These are phyloP conservation scores for Earliella scabrosa DNA, from an alignment of 1,284 basidiomycete species.

Conservation along the genomic window DNA sequence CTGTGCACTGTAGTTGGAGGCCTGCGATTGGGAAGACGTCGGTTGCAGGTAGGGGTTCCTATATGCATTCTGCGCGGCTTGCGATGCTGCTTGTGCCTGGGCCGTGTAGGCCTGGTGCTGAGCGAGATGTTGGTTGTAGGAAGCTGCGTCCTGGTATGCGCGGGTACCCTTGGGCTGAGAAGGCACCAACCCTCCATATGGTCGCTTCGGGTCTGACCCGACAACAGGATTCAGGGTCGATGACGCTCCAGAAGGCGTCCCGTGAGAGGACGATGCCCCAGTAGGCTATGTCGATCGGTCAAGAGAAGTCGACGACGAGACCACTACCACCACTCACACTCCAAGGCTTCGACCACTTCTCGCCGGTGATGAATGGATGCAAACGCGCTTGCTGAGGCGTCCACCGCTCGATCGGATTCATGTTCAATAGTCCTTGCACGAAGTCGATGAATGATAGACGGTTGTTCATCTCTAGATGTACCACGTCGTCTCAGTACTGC, in stretches of 20 bases:
- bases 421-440: slow-evolving; percentile 90
- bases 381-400: slow-evolving; percentile 94
- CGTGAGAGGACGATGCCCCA: slow-evolving; percentile 33
- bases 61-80: slow-evolving; percentile 67
- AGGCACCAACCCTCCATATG: slow-evolving; percentile 92
- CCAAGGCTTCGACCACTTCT: slow-evolving; percentile 90
- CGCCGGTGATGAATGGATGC: slow-evolving; percentile 98
- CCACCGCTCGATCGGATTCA: slow-evolving; percentile 97
- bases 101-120: slow-evolving; percentile 95
- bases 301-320: neutral
- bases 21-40: slow-evolving; percentile 39
- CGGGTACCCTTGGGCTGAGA: slow-evolving; percentile 79
- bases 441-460: slow-evolving; percentile 97
- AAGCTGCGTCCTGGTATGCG: slow-evolving; percentile 90
- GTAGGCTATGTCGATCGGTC: slow-evolving; percentile 49
- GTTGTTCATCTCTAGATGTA: slow-evolving; percentile 95
- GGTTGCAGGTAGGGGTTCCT: slow-evolving; percentile 75
- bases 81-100: slow-evolving; percentile 72
- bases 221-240: slow-evolving; percentile 27
- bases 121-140: slow-evolving; percentile 93
- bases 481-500: no score
- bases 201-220: slow-evolving; percentile 86
- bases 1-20: slow-evolving; percentile 28
- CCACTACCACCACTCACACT: slow-evolving; percentile 57
- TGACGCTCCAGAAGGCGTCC: slow-evolving; percentile 21